Conservation (phyloP, 169 alveolate genomes). For the Plasmodium adleri region DNA sequence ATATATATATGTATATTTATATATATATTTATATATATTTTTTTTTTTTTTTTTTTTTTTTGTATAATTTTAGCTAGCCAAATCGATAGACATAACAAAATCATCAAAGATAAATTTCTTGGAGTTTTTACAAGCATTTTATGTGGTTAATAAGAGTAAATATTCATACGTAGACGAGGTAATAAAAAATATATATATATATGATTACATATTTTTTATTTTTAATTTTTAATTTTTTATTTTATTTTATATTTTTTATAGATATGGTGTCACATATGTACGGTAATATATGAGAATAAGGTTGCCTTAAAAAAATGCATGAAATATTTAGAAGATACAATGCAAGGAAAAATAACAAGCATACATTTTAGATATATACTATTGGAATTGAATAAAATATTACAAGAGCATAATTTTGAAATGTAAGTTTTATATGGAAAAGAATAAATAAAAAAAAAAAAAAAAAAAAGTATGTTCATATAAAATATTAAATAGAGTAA, state of each 20-base stretch:
- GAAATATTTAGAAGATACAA: slow-evolving; percentile 79
- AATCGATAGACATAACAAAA: slow-evolving; percentile 87
- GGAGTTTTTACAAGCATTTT: slow-evolving; percentile 91
- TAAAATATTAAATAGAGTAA: too few species aligned
- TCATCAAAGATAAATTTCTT: slow-evolving; percentile 87
- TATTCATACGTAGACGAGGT: slow-evolving; percentile 90
- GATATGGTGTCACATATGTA: slow-evolving; percentile 85
- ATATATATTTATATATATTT: not conserved
- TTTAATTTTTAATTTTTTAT: not conserved
- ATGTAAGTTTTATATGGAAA: slow-evolving; percentile 1
- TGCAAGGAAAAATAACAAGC: slow-evolving; percentile 77
- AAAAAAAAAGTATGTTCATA: too few species aligned
- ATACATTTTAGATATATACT: slow-evolving; percentile 77
- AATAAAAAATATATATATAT: not conserved
- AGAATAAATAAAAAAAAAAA: not conserved
- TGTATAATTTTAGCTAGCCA: slow-evolving; percentile 82
- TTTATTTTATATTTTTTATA: slow-evolving; percentile 8
- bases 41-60: slow-evolving; percentile 7
- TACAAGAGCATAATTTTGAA: slow-evolving; percentile 34
- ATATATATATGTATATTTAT: not conserved
- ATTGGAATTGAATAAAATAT: slow-evolving; percentile 75
- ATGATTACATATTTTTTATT: not conserved
- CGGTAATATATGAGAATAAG: slow-evolving; percentile 79
- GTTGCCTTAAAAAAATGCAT: slow-evolving; percentile 76
- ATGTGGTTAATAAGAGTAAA: slow-evolving; percentile 89